A percentile compares a stretch with the other conserved stretches of the same genome.
Evolutionary conservation across 2,329 filamentous ascomycete genomes (phyloP).

Genomic region (Botrytis aclada): DNA sequence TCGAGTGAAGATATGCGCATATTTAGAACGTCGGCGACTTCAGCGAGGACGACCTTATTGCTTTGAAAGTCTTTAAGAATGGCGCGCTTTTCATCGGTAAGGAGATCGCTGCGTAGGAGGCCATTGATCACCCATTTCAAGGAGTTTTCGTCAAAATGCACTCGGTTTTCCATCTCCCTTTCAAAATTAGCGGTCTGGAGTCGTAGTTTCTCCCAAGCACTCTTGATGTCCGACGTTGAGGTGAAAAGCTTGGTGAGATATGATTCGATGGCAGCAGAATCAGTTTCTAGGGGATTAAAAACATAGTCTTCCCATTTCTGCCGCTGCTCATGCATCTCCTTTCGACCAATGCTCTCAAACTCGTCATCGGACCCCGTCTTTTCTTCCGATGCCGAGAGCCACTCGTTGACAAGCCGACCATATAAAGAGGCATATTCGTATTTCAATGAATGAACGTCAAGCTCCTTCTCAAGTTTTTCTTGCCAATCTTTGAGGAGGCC

Average conservation of each 20-base stretch:
- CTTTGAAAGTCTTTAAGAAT: conserved; percentile 49
- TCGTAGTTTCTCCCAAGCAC: conserved; percentile 44
- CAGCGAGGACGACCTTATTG: conserved; percentile 48
- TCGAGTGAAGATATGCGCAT: conserved; percentile 51
- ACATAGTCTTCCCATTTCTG: conserved; percentile 53
- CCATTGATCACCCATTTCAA: conserved; percentile 47
- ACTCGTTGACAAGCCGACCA: conserved; percentile 52
- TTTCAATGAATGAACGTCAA: conserved; percentile 48
- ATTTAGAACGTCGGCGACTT: conserved; percentile 56
- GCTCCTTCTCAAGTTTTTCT: conserved; percentile 44
- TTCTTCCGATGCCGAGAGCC: conserved; percentile 43
- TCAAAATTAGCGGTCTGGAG: conserved; percentile 41
- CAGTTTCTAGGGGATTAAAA: conserved; percentile 47
- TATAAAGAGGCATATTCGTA: conserved; percentile 56
- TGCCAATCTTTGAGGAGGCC: conserved; percentile 47
- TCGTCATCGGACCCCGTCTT: conserved; percentile 30
- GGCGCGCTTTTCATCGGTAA: conserved; percentile 49
- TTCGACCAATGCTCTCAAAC: conserved; percentile 49
- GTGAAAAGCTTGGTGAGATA: conserved; percentile 53
- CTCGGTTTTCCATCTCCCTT: conserved; percentile 15
- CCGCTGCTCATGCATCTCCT: conserved; percentile 53
- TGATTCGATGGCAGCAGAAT: conserved; percentile 43
- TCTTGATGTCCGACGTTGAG: conserved; percentile 39
- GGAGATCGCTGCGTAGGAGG: conserved; percentile 49
- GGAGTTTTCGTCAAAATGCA: conserved; percentile 41